Base-by-base conservation (phyloP, 306 rosid genomes). In the Cucumis hystrix region DNA sequence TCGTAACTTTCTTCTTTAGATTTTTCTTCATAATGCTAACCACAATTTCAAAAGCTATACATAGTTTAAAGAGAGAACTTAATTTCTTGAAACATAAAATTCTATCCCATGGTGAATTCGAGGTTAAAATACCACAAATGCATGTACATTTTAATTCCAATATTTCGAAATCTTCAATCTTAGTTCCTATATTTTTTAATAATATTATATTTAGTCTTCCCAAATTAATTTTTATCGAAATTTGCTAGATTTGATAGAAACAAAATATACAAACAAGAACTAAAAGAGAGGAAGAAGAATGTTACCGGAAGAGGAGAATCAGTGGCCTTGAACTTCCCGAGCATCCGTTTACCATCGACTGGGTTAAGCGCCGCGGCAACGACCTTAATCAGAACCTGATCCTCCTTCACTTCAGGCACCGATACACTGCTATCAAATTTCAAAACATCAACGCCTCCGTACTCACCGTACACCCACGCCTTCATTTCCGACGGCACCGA, bases 261-360 rank as follows among this genome's bases (percentile, higher is more conserved):
- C 10, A 28, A 49, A 49, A 47, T 30, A 13, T 63, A 33, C 12
- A 18, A 5, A 11, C 1, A 23, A 23, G 1, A 3, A 43, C 0
- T 10, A 49, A 47, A 60, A 10, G 54, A 72, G 40, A 23, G 0
- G 28, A 14, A 11, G 10, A 58, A 75, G 7, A 63, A 17, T 65
- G 43, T 79, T 23, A 92, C 98, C 91, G 97, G 96, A 80, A 95
- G 97, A 21, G 97, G 93, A 82, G 97, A 92, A 80, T 95, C 97
- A 65, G 97, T 80, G 82, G 88, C 90, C 88, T 89, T 81, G 83
- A 95, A 95, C 84, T 95, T 95, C 4, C 97, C 97, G 80, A 77
- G 96, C 80, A 93, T 85, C 72, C 97, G 87, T 86, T 95, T 95
- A 75, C 75, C 84, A 83, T 92, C 97, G 68, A 95, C 98, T 4